Conservation (phyloP, 2,329 filamentous ascomycete species). For the Zarea fungicola region DNA sequence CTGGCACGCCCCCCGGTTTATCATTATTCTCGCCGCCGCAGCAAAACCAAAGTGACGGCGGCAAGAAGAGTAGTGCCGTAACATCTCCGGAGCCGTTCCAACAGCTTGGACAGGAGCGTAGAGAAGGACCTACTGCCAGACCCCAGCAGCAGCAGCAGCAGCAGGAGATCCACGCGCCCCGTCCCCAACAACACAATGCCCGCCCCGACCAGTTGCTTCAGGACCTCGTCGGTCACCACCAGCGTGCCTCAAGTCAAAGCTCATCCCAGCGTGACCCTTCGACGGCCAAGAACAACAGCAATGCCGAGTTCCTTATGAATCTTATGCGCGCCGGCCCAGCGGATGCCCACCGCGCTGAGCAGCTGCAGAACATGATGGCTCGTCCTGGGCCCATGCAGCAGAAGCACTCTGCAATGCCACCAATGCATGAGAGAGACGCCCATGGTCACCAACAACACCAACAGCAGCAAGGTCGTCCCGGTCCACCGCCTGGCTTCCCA, state of each 20-base stretch:
- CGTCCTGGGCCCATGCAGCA: conserved; percentile 27
- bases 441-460: conserved; percentile 22
- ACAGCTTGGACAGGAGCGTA: conserved; percentile 40
- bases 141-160: conserved; percentile 42
- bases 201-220: conserved; percentile 57
- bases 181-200: conserved; percentile 45
- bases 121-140: conserved; percentile 38
- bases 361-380: conserved; percentile 36
- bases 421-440: conserved; percentile 6
- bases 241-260: conserved; percentile 48
- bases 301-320: conserved; percentile 80
- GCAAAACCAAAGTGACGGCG: conserved; percentile 21
- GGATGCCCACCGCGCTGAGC: conserved; percentile 48
- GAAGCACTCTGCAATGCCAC: conserved; percentile 4
- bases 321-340: conserved; percentile 60
- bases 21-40: conserved; percentile 40
- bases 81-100: conserved; percentile 45
- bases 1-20: conserved; percentile 39
- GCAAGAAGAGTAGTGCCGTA: conserved; percentile 35
- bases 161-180: conserved; percentile 49
- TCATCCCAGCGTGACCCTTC: conserved; percentile 41
- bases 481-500: conserved; percentile 44
- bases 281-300: conserved; percentile 48
- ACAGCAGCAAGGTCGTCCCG: conserved; percentile 39
- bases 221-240: conserved; percentile 55